phyloP scores from a whole-genome alignment of 2,329 filamentous ascomycete genomes.

The Ophiocordyceps camponoti-rufipedis region DNA sequence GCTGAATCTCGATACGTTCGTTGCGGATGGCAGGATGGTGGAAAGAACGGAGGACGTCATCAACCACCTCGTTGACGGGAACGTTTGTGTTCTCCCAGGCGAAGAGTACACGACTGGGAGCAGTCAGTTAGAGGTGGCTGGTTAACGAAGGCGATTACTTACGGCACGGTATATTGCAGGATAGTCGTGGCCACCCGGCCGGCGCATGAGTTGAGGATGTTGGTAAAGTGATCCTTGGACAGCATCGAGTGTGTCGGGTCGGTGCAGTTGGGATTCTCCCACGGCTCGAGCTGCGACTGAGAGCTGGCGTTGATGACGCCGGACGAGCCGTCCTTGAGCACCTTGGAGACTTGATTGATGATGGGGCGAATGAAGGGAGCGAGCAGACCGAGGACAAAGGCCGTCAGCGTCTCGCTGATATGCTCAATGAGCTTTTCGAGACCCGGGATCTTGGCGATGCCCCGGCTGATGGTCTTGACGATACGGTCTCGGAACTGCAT shows the following conservation, averaged over 20 bases:
- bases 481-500: slow-evolving; percentile 88
- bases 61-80: slow-evolving; percentile 63
- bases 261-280: slow-evolving; percentile 56
- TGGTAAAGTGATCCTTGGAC: slow-evolving; percentile 72
- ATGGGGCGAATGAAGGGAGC: slow-evolving; percentile 86
- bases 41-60: slow-evolving; percentile 68
- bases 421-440: slow-evolving; percentile 81
- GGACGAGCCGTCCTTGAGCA: slow-evolving; percentile 71
- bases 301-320: slow-evolving; percentile 49
- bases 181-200: slow-evolving; percentile 57
- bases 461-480: slow-evolving; percentile 66
- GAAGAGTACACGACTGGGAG: slow-evolving; percentile 53
- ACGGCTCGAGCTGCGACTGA: slow-evolving; percentile 61
- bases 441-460: slow-evolving; percentile 83
- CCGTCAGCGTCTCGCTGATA: slow-evolving; percentile 79
- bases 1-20: slow-evolving; percentile 59
- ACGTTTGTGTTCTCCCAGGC: slow-evolving; percentile 83
- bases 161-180: slow-evolving; percentile 73
- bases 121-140: neutral
- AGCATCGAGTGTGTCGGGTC: slow-evolving; percentile 72
- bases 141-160: slow-evolving; percentile 12
- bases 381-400: slow-evolving; percentile 80
- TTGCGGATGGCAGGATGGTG: slow-evolving; percentile 79
- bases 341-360: slow-evolving; percentile 70
- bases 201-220: slow-evolving; percentile 60